Evolutionary conservation across 257 asterid species (phyloP), one percentile per base, ranked within the genome.

Genomic region (Forsythia suspensa): DNA sequence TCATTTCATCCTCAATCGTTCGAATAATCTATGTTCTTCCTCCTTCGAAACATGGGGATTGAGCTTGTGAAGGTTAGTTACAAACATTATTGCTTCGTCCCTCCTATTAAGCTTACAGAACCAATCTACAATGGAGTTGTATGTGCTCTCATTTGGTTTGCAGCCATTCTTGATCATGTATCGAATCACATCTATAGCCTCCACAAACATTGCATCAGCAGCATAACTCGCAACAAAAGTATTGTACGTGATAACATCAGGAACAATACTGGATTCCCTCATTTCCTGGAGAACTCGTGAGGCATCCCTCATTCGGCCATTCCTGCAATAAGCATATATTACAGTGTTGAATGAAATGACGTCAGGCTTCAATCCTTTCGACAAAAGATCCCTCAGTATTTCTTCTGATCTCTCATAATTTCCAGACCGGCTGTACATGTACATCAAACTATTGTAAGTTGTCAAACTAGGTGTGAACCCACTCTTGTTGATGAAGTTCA

Each of bases 91-190:
- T 37, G 99, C 99, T 80, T 95, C 98, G 21, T 93, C 97, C 15
- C 91, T 81, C 84, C 91, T 75, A 63, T 86, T 83, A 1, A 83
- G 92, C 91, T 90, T 93, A 75, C 90, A 85, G 74, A 88, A 95
- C 77, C 90, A 90, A 80, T 95, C 99, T 68, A 95, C 86, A 29
- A 95, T 82, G 63, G 96, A 88, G 70, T 93, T 95, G 43, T 93
- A 88, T 0, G 98, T 95, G 90, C 91, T 92, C 77, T 84, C 93
- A 51, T 95, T 88, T 2, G 99, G 99, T 75, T 71, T 95, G 79
- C 98, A 92, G 1, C 98, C 97, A 16, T 87, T 74, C 86, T 86
- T 92, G 76, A 93, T 90, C 99, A 95, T 95, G 79, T 93, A 95
- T 38, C 81, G 70, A 37, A 95, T 80, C 85, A 95, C 93, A 67